Evolutionary conservation across 192 early-diverging fungal genomes (phyloP), one percentile per base, ranked within the genome.

Genomic region (Mortierella claussenii): DNA sequence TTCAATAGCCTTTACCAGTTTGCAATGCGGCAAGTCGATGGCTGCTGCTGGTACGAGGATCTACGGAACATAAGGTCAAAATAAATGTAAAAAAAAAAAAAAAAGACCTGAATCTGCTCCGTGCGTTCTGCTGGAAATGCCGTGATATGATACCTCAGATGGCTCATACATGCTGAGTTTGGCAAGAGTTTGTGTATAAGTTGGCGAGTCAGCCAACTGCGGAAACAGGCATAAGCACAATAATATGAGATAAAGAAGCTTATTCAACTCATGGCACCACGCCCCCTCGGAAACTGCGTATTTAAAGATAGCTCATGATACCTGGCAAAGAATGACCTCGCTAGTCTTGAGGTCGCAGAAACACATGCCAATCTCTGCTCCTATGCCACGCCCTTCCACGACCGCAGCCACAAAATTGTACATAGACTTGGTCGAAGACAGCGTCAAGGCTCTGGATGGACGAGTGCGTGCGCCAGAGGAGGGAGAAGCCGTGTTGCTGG

Each of bases 171-270:
- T 31, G 64, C 71, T 73, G 20, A 93, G 73, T 49, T 86, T 87
- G 32, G 91, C 84, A 30, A 93, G 44, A 0, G 89, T 87, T 33
- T 85, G 83, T 23, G 78, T 64, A 63, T 89, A 92, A 4, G 85
- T 88, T 50, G 82, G 85, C 1, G 86, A 83, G 58, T 93, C 91
- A 23, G 85, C 81, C 56, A 89, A 82, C 90, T 91, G 61, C 12
- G 20, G 44, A 18, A 54, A 43, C 7, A 48, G 46, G 43, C 1
- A 47, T 18, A 21, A 18, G 23, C 13, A 15, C 18, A 27, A 15
- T 40, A 28, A 32, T 34, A 28, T n/a, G 33, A 13, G 18, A 37
- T 31, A 20, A 28, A 7, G 28, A 28, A 28, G 17, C 34, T 4
- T 55, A 4, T 17, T 36, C 8, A 23, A 12, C 9, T 6, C 6